Evolutionary conservation across 768 basidiomycete species (phyloP).

Genomic region (Pluteus cervinus): DNA sequence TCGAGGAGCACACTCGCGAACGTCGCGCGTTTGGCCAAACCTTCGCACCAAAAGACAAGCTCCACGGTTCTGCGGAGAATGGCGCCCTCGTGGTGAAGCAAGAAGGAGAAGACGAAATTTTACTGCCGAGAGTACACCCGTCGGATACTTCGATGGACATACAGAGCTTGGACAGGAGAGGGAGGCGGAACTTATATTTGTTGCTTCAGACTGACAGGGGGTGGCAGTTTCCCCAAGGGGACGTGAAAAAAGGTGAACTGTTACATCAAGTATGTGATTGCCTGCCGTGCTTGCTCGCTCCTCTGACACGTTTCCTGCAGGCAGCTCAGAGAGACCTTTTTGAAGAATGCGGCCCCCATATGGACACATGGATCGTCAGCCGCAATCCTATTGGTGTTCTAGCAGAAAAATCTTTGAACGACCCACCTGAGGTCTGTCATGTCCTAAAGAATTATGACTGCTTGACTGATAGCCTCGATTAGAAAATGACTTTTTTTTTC

Average conservation of each 20-base stretch:
- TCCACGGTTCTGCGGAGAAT: constrained; percentile 43
- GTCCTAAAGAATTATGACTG: neutral
- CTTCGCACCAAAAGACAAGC: constrained; percentile 43
- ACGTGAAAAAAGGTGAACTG: constrained; percentile 54
- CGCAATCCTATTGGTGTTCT: constrained; percentile 82
- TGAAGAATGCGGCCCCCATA: constrained; percentile 67
- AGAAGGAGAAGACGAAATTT: constrained; percentile 56
- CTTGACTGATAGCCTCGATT: neutral
- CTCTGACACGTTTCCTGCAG: constrained; percentile 27
- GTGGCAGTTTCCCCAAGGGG: constrained; percentile 83
- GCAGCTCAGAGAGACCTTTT: constrained; percentile 69
- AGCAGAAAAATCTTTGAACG: too few relatives aligned
- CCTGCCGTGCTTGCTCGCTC: neutral
- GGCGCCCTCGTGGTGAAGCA: constrained; percentile 52
- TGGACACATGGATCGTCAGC: constrained; percentile 95
- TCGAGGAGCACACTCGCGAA: constrained; percentile 72
- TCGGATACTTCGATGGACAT: constrained; percentile 57
- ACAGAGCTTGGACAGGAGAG: constrained; percentile 74
- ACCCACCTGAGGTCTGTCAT: constrained; percentile 30
- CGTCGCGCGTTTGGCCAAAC: constrained; percentile 64
- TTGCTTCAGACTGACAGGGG: constrained; percentile 52
- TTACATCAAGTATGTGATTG: constrained; percentile 63
- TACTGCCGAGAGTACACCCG: constrained; percentile 54
- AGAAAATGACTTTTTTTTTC: constrained; percentile 85
- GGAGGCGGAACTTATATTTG: constrained; percentile 87